Conservation (phyloP, 257 asterid species). For the Rehmannia glutinosa region DNA sequence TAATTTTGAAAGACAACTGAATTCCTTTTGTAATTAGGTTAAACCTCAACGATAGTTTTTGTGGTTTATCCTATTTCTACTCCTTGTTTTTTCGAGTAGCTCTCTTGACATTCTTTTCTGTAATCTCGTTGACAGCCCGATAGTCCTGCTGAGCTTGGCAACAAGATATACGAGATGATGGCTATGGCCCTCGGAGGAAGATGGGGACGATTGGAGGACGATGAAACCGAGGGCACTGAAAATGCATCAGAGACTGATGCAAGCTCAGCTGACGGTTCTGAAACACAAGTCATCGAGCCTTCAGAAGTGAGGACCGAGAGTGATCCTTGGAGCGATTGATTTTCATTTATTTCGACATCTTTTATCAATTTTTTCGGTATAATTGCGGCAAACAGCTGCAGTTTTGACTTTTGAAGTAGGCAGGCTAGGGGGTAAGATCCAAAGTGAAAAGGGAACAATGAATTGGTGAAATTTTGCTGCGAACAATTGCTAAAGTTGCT, state of each 20-base stretch:
- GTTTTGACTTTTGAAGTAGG: background rate
- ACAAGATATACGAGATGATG: constrained; percentile 98
- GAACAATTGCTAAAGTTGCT: background rate
- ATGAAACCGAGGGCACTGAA: constrained; percentile 17
- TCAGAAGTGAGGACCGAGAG: constrained; percentile 92
- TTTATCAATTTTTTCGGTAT: background rate
- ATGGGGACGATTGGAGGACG: constrained; percentile 84
- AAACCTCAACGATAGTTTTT: too few relatives aligned
- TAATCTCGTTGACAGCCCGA: constrained; percentile 62
- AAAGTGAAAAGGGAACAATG: too few relatives aligned
- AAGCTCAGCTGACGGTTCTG: constrained; percentile 27
- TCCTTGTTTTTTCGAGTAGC: background rate
- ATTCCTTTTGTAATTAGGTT: too few relatives aligned
- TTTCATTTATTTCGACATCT: background rate
- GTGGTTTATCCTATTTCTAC: too few relatives aligned
- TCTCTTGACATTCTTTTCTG: background rate
- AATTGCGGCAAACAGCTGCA: too few relatives aligned
- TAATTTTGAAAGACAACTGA: too few relatives aligned
- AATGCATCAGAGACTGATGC: constrained; percentile 28
- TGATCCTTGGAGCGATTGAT: constrained; percentile 68
- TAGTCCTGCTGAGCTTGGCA: constrained; percentile 91
- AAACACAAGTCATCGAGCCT: constrained; percentile 65
- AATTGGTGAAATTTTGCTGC: background rate
- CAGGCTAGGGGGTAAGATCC: too few relatives aligned
- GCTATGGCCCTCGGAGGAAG: constrained; percentile 98